These are phyloP conservation scores for Helicocarpus griseus DNA, from an alignment of 2,329 filamentous ascomycete genomes.

Conservation along the genomic window DNA sequence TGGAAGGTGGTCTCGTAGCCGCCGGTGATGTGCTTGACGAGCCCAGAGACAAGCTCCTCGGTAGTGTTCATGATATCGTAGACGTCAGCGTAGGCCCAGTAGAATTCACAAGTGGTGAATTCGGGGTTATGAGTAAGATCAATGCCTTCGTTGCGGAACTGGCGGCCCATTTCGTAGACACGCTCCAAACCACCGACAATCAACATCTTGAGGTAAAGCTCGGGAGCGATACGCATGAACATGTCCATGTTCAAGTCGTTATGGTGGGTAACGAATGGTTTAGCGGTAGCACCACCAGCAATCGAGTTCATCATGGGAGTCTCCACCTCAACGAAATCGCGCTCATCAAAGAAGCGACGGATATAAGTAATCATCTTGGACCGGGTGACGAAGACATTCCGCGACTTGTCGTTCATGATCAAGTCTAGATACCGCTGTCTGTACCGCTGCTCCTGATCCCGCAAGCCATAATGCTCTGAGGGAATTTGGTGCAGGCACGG, in stretches of 20 bases:
- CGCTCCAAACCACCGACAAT: conserved; percentile 89
- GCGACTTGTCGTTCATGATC: conserved; percentile 86
- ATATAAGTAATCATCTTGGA: conserved; percentile 84
- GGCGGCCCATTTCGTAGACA: conserved; percentile 90
- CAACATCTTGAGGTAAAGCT: conserved; percentile 92
- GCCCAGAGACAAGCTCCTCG: conserved; percentile 80
- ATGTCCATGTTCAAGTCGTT: conserved; percentile 93
- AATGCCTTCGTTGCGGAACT: conserved; percentile 89
- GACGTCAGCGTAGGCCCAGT: conserved; percentile 85
- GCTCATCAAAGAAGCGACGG: conserved; percentile 75
- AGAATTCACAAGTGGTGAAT: conserved; percentile 97
- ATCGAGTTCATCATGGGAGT: conserved; percentile 97
- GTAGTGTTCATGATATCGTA: conserved; percentile 86
- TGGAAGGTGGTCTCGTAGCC: conserved; percentile 77
- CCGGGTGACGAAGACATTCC: conserved; percentile 74
- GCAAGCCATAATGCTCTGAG: conserved; percentile 79
- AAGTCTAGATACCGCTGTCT: conserved; percentile 90
- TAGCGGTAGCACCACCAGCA: conserved; percentile 88
- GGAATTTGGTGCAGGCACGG: conserved; percentile 88
- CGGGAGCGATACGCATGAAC: conserved; percentile 89
- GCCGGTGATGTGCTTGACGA: conserved; percentile 84
- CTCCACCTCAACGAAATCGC: conserved; percentile 87
- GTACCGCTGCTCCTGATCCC: conserved; percentile 88
- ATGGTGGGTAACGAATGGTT: conserved; percentile 90
- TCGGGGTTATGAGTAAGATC: conserved; percentile 96